Evolutionary conservation across 2,329 filamentous ascomycete genomes (phyloP), one percentile per base, ranked within the genome.

Genomic region (Talaromyces sp.): DNA sequence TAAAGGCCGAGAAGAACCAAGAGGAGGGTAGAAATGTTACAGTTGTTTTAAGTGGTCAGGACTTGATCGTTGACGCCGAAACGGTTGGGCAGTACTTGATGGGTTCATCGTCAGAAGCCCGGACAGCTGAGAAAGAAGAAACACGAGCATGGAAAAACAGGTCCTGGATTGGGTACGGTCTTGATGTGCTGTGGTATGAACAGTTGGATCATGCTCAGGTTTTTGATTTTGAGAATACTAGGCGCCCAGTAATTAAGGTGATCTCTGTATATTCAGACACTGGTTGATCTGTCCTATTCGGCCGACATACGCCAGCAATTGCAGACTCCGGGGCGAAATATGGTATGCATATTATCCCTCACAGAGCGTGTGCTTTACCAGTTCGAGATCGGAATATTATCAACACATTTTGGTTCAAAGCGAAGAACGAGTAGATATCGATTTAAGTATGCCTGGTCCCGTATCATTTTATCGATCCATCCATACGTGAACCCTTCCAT

Each of bases 181-280:
- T 88, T 6, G 80, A 87, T 58, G 75, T 87, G 1, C 54, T 86
- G 2, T 85, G 84, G 80, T 87, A 82, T 65, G 75, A 81, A 1
- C 74, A 77, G 3, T 72, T 86, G 42, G 85, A 89, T 65, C 86
- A 89, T 67, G 85, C 84, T 14, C 84, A 88, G 63, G 78, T 81
- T 1, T 86, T 86, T 67, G 75, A 80, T 50, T 65, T 59, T 45
- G 61, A 59, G 42, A 56, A 51, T 8, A 61, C 55, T 41, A 51
- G 54, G 51, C 53, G 56, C 40, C 30, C 44, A 37, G 45, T 66
- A 30, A 50, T 65, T 22, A 41, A 40, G 36, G 55, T 56, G 20
- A 45, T 64, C 14, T 54, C 51, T 46, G 37, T 37, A 16, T 65
- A 64, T 46, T 61, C 54, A 47, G 30, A 54, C 20, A 47, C 14